Conservation (phyloP, 139 green algal species). For the Haematococcus lacustris region DNA sequence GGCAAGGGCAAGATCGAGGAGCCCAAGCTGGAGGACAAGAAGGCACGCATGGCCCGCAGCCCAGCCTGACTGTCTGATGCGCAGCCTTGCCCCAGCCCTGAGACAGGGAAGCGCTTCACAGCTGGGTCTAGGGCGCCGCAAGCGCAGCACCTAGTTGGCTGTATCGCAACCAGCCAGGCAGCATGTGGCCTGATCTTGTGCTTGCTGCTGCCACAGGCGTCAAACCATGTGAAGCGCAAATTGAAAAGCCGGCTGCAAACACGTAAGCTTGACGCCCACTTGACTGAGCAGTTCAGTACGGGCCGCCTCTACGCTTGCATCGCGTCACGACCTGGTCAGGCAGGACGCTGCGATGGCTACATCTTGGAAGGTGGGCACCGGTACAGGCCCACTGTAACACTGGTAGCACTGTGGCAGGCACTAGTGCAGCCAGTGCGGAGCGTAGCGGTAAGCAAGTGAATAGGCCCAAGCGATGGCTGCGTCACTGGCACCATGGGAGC, state of each 20-base stretch:
- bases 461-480: too few relatives aligned
- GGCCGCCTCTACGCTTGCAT: slow-evolving; percentile 85
- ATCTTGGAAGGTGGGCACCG: slow-evolving; percentile 63
- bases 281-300: slow-evolving; percentile 89
- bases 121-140: too few relatives aligned
- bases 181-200: slow-evolving; percentile 6
- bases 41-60: too few relatives aligned
- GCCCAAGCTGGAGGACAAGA: slow-evolving; percentile 35
- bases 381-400: neutral
- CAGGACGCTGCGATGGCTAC: slow-evolving; percentile 81
- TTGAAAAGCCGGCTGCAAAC: slow-evolving; percentile 57
- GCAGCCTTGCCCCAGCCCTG: too few relatives aligned
- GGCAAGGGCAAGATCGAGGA: slow-evolving; percentile 57
- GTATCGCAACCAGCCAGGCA: too few relatives aligned
- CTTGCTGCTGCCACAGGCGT: slow-evolving; percentile 38
- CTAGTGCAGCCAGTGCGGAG: too few relatives aligned
- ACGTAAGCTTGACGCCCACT: slow-evolving; percentile 64
- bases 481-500: too few relatives aligned
- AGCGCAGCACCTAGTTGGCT: too few relatives aligned
- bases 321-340: slow-evolving; percentile 71
- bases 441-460: too few relatives aligned
- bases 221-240: slow-evolving; percentile 83
- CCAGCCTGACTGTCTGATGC: too few relatives aligned
- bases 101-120: too few relatives aligned
- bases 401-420: too few relatives aligned